phyloP scores from a whole-genome alignment of 2,329 filamentous ascomycete genomes.

The Myriosclerotinia scirpicola region DNA sequence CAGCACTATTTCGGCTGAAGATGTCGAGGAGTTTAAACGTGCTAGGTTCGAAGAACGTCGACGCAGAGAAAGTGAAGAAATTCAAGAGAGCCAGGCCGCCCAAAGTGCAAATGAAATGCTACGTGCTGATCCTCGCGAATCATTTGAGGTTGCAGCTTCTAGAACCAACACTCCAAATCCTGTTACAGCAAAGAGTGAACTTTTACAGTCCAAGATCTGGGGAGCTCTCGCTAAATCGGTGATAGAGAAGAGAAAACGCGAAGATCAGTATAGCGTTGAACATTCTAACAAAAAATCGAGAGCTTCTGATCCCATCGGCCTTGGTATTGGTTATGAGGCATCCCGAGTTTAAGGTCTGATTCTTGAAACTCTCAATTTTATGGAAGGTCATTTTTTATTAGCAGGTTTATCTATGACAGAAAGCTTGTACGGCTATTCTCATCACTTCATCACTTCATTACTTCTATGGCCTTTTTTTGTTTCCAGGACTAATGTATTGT shows the following conservation, averaged over 20 bases:
- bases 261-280: slow-evolving; percentile 26
- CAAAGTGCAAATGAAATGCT: slow-evolving; percentile 75
- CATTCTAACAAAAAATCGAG: slow-evolving; percentile 50
- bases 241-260: slow-evolving; percentile 42
- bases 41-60: slow-evolving; percentile 44
- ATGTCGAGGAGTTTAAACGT: slow-evolving; percentile 54
- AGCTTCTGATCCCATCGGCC: slow-evolving; percentile 50
- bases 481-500: background rate
- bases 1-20: slow-evolving; percentile 76
- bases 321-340: slow-evolving; percentile 51
- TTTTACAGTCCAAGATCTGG: slow-evolving; percentile 63
- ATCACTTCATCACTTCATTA: background rate
- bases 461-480: background rate
- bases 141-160: slow-evolving; percentile 41
- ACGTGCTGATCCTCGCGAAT: slow-evolving; percentile 53
- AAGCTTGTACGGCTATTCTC: background rate
- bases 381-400: background rate
- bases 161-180: slow-evolving; percentile 41
- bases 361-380: background rate
- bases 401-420: background rate
- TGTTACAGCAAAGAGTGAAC: slow-evolving; percentile 44
- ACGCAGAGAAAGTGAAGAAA: slow-evolving; percentile 56
- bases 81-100: slow-evolving; percentile 74
- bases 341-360: slow-evolving; percentile 20
- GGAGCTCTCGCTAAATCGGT: slow-evolving; percentile 57